A percentile compares a stretch with the other conserved stretches of the same genome.
phyloP scores from a whole-genome alignment of 2,329 filamentous ascomycete genomes.

The Paecilomyces formosus region DNA sequence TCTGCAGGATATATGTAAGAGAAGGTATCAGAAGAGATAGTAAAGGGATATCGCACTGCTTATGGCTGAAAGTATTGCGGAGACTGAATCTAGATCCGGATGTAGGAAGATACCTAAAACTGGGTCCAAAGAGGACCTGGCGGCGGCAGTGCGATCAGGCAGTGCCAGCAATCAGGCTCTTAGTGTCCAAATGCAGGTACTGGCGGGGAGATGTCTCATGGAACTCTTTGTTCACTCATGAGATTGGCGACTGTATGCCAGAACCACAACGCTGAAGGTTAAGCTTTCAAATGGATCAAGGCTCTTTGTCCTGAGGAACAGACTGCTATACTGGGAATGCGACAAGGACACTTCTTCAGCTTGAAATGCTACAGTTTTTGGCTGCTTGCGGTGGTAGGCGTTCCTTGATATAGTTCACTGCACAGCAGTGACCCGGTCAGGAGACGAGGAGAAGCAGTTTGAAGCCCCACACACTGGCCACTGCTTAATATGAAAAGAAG shows the following conservation, averaged over 20 bases:
- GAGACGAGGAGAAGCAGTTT: not conserved
- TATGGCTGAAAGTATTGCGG: constrained; percentile 1
- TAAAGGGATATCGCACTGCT: not conserved
- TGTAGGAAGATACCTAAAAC: not conserved
- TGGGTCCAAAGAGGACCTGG: not conserved
- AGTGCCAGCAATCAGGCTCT: constrained; percentile 1
- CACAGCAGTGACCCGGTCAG: not conserved
- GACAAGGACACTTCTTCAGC: not conserved
- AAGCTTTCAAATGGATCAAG: not conserved
- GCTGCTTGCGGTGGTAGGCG: not conserved
- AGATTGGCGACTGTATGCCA: not conserved
- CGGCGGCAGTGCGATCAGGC: not conserved
- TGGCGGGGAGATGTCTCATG: constrained; percentile 1
- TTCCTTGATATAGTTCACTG: not conserved
- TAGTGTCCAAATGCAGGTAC: constrained; percentile 2
- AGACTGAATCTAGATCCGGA: constrained; percentile 3
- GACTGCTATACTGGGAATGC: not conserved
- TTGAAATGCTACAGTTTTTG: not conserved
- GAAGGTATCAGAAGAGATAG: not conserved
- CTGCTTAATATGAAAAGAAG: not conserved
- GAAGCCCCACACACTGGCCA: not conserved
- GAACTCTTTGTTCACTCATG: constrained; percentile 1
- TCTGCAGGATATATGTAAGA: not conserved
- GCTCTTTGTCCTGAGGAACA: not conserved
- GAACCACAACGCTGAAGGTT: not conserved